Base-by-base conservation (phyloP, 352 stramenopile species). In the Pythium brachiatum region DNA sequence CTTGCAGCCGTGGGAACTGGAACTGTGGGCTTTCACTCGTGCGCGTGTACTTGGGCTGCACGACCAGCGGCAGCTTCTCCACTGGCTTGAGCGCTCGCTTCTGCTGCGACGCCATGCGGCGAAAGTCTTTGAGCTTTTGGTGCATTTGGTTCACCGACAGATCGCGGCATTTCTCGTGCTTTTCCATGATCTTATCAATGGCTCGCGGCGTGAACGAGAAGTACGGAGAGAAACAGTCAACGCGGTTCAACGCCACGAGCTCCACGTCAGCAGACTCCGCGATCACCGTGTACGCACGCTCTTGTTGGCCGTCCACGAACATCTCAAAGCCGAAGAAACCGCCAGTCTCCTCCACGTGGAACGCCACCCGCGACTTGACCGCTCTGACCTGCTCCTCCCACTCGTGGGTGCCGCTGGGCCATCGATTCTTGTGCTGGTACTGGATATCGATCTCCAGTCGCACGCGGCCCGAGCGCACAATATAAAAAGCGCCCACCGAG, bases 271-370 rank as follows among this genome's bases (percentile, higher is more conserved):
- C 57, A 9, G 81, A 81, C 50, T 86, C 78, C 0, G 78, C 81
- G 20, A 90, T 74, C 23, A 73, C 81, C 0, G 78, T 90, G 64
- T 84, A 88, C 18, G 62, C 68, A 2, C 81, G 73, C 8, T 68
- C 70, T 47, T 83, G 77, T 34, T 79, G 64, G 0, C 66, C 70
- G 13, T 87, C 73, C 1, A 88, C 70, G 62, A 90, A 90, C 76
- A 87, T 88, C 47, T 90, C 81, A 62, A 81, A 86, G 11, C 81
- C 81, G 53, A 90, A 90, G 60, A 85, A 90, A 0, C 81, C 75
- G 3, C 71, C 72, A 16, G 55, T 43, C 50, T 84, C 75, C 44
- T 88, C 81, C 0, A 65, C 64, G 52, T 79, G 68, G 57, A 88
- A 88, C 21, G 76, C 66, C 1, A 84, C 71, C 43, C 76, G 78